Evolutionary conservation across 2,329 filamentous ascomycete species (phyloP).

Genomic region (Zarea fungicola): DNA sequence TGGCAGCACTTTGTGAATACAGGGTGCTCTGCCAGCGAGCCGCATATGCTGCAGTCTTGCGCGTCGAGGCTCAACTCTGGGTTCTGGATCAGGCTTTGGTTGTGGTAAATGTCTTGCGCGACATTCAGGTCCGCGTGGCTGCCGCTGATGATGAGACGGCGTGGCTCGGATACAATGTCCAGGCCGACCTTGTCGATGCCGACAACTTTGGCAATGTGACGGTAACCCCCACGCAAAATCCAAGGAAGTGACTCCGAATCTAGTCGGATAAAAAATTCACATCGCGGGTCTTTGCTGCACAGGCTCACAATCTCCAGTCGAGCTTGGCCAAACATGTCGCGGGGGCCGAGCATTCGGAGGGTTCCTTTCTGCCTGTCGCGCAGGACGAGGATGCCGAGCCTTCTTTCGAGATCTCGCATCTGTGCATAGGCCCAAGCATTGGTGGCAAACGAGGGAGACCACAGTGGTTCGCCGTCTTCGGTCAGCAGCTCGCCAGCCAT

Average conservation of each 20-base stretch:
- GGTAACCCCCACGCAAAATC: constrained; percentile 2
- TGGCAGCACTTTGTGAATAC: constrained; percentile 5
- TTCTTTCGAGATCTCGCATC: neutral
- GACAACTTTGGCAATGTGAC: neutral
- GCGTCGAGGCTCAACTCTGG: neutral
- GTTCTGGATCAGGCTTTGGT: neutral
- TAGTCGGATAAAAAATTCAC: neutral
- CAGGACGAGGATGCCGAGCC: constrained; percentile 1
- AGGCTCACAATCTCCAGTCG: neutral
- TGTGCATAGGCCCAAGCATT: constrained; percentile 8
- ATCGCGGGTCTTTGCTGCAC: constrained; percentile 3
- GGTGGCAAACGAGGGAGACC: constrained; percentile 9
- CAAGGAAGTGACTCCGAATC: constrained; percentile 1
- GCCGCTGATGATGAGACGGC: constrained; percentile 4
- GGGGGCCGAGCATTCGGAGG: constrained; percentile 1
- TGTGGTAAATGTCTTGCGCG: constrained; percentile 1
- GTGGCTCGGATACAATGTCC: constrained; percentile 4
- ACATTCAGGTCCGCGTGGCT: constrained; percentile 1
- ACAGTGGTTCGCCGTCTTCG: constrained; percentile 4
- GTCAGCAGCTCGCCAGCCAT: neutral
- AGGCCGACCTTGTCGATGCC: constrained; percentile 9
- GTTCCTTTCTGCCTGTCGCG: neutral
- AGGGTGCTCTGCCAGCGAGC: neutral
- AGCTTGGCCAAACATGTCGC: neutral
- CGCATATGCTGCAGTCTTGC: neutral